Conservation (phyloP, 2,329 filamentous ascomycete species). For the Ascochyta viciae-villosae region DNA sequence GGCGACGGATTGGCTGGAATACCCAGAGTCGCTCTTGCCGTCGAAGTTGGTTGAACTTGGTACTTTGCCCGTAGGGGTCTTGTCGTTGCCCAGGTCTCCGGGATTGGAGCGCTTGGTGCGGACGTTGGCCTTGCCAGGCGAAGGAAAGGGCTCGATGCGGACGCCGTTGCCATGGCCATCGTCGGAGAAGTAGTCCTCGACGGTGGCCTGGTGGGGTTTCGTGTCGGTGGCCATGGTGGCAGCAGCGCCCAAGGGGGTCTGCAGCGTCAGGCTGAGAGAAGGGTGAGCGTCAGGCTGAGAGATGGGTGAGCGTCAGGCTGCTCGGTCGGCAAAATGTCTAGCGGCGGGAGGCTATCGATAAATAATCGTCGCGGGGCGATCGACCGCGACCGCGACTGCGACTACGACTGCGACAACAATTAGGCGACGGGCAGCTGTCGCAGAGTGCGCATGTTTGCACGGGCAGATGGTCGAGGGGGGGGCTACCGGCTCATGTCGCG, state of each 20-base stretch:
- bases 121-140: conserved; percentile 57
- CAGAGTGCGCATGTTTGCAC: conserved; percentile 17
- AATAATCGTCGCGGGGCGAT: conserved; percentile 24
- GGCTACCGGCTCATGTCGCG: conserved; percentile 25
- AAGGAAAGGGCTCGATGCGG: conserved; percentile 41
- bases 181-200: conserved; percentile 54
- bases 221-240: conserved; percentile 31
- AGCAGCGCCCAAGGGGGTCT: conserved; percentile 5
- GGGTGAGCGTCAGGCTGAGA: background rate
- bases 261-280: background rate
- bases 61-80: conserved; percentile 33
- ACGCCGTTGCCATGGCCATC: conserved; percentile 35
- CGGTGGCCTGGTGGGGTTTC: conserved; percentile 32
- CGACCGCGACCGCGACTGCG: conserved; percentile 17
- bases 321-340: conserved; percentile 26
- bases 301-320: background rate
- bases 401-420: conserved; percentile 15
- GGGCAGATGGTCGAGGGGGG: background rate
- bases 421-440: conserved; percentile 27
- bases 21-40: conserved; percentile 66
- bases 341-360: conserved; percentile 32
- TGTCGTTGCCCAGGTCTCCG: conserved; percentile 44
- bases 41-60: conserved; percentile 47
- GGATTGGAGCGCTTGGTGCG: conserved; percentile 56
- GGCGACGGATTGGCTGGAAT: conserved; percentile 65